These are phyloP conservation scores for Hyaloscypha hepaticicola DNA, from an alignment of 495 filamentous ascomycete species.

Conservation along the genomic window DNA sequence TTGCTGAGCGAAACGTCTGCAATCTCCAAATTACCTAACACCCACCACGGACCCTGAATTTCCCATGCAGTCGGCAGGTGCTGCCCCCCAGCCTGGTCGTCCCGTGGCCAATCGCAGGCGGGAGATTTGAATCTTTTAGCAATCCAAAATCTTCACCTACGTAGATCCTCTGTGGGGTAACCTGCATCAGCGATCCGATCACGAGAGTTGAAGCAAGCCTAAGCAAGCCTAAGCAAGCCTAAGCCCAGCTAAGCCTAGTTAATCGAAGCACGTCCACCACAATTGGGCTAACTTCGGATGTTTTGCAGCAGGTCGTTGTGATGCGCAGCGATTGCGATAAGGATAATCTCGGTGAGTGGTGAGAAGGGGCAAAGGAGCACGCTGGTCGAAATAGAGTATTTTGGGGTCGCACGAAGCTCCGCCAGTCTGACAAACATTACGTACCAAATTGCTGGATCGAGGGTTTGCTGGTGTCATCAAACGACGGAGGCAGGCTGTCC, in stretches of 20 bases:
- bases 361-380: neutral
- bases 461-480: conserved; percentile 33
- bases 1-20: conserved; percentile 13
- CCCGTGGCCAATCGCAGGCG: conserved; percentile 10
- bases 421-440: conserved; percentile 26
- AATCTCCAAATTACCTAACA: conserved; percentile 32
- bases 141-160: conserved; percentile 20
- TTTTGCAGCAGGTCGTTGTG: neutral
- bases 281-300: conserved; percentile 14
- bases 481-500: neutral
- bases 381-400: conserved; percentile 23
- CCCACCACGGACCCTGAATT: conserved; percentile 17
- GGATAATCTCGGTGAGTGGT: conserved; percentile 25
- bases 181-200: neutral
- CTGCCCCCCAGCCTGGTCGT: conserved; percentile 11
- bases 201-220: conserved; percentile 1
- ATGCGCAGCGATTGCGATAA: conserved; percentile 24
- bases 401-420: neutral
- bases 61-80: conserved; percentile 14
- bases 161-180: conserved; percentile 30
- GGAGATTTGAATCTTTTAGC: conserved; percentile 27
- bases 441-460: conserved; percentile 26
- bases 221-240: too few species aligned
- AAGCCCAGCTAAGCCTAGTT: neutral
- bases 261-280: neutral